Evolutionary conservation across 2,329 filamentous ascomycete species (phyloP).

Genomic region (Microcyclospora pomicola): DNA sequence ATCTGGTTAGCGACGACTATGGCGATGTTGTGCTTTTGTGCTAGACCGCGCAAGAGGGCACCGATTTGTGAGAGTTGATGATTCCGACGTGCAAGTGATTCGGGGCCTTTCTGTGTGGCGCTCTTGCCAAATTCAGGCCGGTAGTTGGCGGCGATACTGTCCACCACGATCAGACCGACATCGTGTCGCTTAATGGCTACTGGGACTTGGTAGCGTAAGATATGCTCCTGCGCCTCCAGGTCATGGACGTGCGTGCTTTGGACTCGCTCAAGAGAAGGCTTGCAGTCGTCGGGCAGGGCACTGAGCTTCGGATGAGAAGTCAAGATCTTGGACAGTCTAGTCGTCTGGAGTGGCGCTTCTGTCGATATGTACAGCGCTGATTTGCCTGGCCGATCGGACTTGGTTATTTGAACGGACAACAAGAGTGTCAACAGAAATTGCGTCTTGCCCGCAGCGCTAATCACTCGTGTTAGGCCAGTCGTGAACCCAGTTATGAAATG

Average conservation of each 20-base stretch:
- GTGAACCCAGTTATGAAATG: background rate
- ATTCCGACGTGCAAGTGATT: slow-evolving; percentile 62
- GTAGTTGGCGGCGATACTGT: slow-evolving; percentile 92
- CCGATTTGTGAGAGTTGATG: slow-evolving; percentile 66
- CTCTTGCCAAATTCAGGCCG: slow-evolving; percentile 60
- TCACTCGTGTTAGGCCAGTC: slow-evolving; percentile 1
- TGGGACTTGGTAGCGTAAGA: slow-evolving; percentile 82
- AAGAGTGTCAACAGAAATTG: slow-evolving; percentile 80
- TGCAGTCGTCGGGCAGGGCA: slow-evolving; percentile 25
- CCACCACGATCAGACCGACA: slow-evolving; percentile 70
- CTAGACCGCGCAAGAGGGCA: slow-evolving; percentile 60
- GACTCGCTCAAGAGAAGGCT: slow-evolving; percentile 60
- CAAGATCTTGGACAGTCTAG: slow-evolving; percentile 68
- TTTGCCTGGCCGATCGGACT: slow-evolving; percentile 43
- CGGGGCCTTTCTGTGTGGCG: slow-evolving; percentile 14
- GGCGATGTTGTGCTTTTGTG: slow-evolving; percentile 59
- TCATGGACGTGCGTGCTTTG: slow-evolving; percentile 74
- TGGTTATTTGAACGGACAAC: slow-evolving; percentile 67
- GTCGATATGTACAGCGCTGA: slow-evolving; percentile 89
- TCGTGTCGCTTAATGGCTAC: slow-evolving; percentile 63
- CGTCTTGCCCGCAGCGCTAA: slow-evolving; percentile 78
- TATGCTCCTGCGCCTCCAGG: slow-evolving; percentile 89
- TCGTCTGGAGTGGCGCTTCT: slow-evolving; percentile 71
- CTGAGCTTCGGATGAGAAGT: slow-evolving; percentile 48
- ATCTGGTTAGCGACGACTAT: slow-evolving; percentile 94